phyloP scores from a whole-genome alignment of 768 basidiomycete species.

The Trametes cingulata region DNA sequence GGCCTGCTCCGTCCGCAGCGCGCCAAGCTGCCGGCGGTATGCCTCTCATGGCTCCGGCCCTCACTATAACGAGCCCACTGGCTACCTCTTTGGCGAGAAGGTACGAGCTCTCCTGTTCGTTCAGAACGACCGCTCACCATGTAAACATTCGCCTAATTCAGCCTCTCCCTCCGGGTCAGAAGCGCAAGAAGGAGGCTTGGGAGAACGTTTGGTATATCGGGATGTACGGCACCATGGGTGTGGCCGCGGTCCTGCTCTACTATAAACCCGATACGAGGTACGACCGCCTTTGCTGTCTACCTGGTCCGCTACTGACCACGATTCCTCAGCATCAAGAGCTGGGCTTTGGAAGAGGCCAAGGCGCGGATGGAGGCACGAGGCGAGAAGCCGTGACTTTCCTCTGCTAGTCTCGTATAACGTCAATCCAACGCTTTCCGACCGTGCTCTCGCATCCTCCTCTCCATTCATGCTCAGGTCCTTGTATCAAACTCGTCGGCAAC shows the following conservation, averaged over 20 bases:
- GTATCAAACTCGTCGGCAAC: neutral
- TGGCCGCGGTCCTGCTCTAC: constrained; percentile 75
- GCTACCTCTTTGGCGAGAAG: constrained; percentile 88
- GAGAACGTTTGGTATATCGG: constrained; percentile 89
- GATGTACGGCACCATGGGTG: constrained; percentile 85
- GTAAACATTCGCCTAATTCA: constrained; percentile 28
- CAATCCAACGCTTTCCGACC: constrained; percentile 9
- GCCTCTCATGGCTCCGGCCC: constrained; percentile 79
- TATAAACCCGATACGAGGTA: constrained; percentile 95
- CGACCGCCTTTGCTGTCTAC: constrained; percentile 29
- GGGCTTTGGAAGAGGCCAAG: constrained; percentile 91
- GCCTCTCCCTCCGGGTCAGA: constrained; percentile 80
- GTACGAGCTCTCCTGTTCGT: constrained; percentile 41
- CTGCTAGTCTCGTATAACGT: constrained; percentile 35
- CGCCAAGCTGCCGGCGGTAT: constrained; percentile 33
- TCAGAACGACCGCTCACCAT: neutral
- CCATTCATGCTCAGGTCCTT: neutral
- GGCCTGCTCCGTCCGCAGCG: constrained; percentile 28
- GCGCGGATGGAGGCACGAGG: constrained; percentile 90
- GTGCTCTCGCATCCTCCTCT: neutral
- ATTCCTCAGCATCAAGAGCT: constrained; percentile 74
- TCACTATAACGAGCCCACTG: constrained; percentile 86
- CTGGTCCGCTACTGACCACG: neutral
- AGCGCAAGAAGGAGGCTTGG: constrained; percentile 87
- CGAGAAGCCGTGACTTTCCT: constrained; percentile 67